Conservation (phyloP, 768 basidiomycete genomes). For the Leccinum variicolor region DNA sequence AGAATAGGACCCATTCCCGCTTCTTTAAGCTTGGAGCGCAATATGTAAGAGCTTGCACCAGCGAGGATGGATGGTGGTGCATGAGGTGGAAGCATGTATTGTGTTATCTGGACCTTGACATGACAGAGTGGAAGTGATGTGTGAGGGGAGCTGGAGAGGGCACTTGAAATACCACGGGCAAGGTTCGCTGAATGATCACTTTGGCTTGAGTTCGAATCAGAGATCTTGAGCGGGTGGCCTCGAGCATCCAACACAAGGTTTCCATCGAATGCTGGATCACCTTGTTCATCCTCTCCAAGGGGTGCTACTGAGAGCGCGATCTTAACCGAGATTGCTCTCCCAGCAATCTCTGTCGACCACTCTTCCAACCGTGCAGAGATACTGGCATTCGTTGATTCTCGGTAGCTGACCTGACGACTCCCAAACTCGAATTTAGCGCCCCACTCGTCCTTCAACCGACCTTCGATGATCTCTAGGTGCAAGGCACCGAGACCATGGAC, state of each 20-base stretch:
- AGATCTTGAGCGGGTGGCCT: slow-evolving; percentile 49
- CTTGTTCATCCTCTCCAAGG: slow-evolving; percentile 51
- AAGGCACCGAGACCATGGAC: slow-evolving; percentile 82
- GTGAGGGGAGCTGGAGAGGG: slow-evolving; percentile 76
- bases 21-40: slow-evolving; percentile 58
- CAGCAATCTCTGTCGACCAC: slow-evolving; percentile 65
- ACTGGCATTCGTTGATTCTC: slow-evolving; percentile 47
- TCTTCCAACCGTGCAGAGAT: slow-evolving; percentile 33
- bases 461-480: slow-evolving; percentile 86
- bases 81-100: slow-evolving; percentile 41
- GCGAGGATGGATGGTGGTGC: slow-evolving; percentile 51
- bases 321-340: slow-evolving; percentile 48
- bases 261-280: slow-evolving; percentile 72
- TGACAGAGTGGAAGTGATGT: slow-evolving; percentile 69
- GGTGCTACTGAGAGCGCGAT: slow-evolving; percentile 56
- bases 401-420: slow-evolving; percentile 72
- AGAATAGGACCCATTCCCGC: slow-evolving; percentile 71
- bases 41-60: slow-evolving; percentile 60
- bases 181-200: slow-evolving; percentile 50
- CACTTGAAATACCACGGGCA: slow-evolving; percentile 64
- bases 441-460: slow-evolving; percentile 80
- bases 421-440: slow-evolving; percentile 75
- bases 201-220: slow-evolving; percentile 44
- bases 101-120: slow-evolving; percentile 52
- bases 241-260: slow-evolving; percentile 63